Percentiles rank a stretch among this genome's conserved stretches.
phyloP scores from a whole-genome alignment of 441 rosid genomes.

The Manihot esculenta region DNA sequence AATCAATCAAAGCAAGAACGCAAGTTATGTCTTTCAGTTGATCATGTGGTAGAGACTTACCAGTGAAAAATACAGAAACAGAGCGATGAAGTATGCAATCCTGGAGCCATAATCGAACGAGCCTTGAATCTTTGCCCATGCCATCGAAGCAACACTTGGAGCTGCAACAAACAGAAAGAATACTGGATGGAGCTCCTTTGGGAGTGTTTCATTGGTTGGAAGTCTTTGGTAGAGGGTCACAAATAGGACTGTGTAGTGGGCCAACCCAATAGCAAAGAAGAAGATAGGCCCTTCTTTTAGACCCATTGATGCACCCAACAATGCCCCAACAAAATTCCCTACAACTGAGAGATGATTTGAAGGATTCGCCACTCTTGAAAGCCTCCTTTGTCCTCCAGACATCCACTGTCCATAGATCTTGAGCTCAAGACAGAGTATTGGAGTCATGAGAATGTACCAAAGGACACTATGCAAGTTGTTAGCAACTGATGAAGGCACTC shows the following conservation, averaged over 20 bases:
- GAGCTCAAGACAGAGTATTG: constrained; percentile 66
- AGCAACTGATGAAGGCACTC: constrained; percentile 56
- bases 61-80: constrained; percentile 82
- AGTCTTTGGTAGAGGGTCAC: constrained; percentile 94
- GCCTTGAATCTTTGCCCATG: constrained; percentile 73
- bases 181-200: constrained; percentile 93
- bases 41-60: constrained; percentile 29
- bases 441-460: constrained; percentile 90
- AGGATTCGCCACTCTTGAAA: constrained; percentile 89
- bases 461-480: constrained; percentile 41
- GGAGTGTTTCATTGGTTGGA: constrained; percentile 82
- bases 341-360: constrained; percentile 76
- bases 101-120: constrained; percentile 68
- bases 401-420: constrained; percentile 97
- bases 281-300: constrained; percentile 83
- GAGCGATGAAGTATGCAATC: constrained; percentile 78
- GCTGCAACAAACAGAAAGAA: constrained; percentile 90
- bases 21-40: background rate
- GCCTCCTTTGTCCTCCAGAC: constrained; percentile 85
- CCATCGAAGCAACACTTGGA: constrained; percentile 88
- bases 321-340: constrained; percentile 89
- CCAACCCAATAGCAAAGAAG: constrained; percentile 82
- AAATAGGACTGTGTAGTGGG: constrained; percentile 78
- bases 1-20: no score
- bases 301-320: constrained; percentile 86